Evolutionary conservation across 2,329 filamentous ascomycete genomes (phyloP), one percentile per base, ranked within the genome.

Genomic region (Scedosporium minutisporum): DNA sequence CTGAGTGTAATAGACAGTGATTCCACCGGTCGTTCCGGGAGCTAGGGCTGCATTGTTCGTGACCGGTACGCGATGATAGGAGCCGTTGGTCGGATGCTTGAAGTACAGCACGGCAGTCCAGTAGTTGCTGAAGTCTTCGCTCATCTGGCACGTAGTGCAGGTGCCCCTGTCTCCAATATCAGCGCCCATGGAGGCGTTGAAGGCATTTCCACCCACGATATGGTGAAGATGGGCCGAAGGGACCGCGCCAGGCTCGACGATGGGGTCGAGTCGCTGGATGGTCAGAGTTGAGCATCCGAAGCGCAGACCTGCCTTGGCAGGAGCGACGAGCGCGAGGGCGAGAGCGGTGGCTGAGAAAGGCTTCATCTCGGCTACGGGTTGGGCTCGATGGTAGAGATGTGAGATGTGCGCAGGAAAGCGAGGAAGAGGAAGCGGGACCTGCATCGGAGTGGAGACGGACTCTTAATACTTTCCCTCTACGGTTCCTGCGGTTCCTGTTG

Each of bases 191-290:
- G 76, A 71, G 1, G 72, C 70, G 61, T 79, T 79, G 72, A 80
- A 80, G 3, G 77, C 75, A 66, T 80, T 63, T 10, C 74, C 75
- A 57, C 74, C 82, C 64, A 80, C 76, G 64, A 85, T 78, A 42
- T 78, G 81, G 68, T 85, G 83, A 6, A 82, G 75, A 70, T 85
- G 82, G 18, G 71, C 69, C 4, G 80, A 75, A 5, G 80, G 78
- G 6, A 79, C 73, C 2, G 63, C 63, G 4, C 80, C 81, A 14
- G 68, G 68, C 55, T 64, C 61, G 10, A 68, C 69, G 4, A 68
- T 62, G 33, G 68, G 68, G 63, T 70, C 68, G 6, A 69, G 64
- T 53, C 68, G 66, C 62, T 70, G 66, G 61, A 83, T 71, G 60
- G 80, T 81, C 66, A 80, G 75, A 65, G 77, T 75, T 53, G 80